Percentiles rank a stretch among this genome's conserved stretches.
These are phyloP conservation scores for Penicillium janthinellum DNA, from an alignment of 2,329 filamentous ascomycete genomes.

Conservation along the genomic window DNA sequence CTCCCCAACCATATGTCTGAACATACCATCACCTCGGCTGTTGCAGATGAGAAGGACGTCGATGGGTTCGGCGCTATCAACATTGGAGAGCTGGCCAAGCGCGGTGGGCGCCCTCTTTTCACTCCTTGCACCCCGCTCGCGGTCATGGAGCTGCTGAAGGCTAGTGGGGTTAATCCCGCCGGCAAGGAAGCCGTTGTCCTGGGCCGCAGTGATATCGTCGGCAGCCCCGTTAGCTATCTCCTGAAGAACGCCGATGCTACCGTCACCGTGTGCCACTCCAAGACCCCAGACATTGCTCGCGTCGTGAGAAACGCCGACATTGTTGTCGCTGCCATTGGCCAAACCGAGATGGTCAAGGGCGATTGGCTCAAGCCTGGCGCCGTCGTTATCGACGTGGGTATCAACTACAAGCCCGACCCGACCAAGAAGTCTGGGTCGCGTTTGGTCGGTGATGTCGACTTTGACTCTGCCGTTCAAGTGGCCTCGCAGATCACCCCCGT, in stretches of 20 bases:
- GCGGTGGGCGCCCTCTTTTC: constrained; percentile 85
- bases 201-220: constrained; percentile 94
- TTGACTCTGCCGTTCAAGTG: constrained; percentile 77
- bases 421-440: constrained; percentile 90
- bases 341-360: constrained; percentile 84
- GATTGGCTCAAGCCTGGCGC: constrained; percentile 93
- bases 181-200: constrained; percentile 95
- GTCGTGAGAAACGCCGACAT: constrained; percentile 85
- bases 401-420: constrained; percentile 88
- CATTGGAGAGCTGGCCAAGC: constrained; percentile 96
- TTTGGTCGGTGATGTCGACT: constrained; percentile 94
- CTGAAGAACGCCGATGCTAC: constrained; percentile 95
- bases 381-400: constrained; percentile 97
- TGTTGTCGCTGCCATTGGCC: constrained; percentile 87
- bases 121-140: constrained; percentile 95
- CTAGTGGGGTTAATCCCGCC: constrained; percentile 76
- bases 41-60: constrained; percentile 93
- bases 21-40: constrained; percentile 84
- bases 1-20: constrained; percentile 88
- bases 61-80: constrained; percentile 94
- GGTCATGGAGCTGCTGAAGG: constrained; percentile 87
- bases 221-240: constrained; percentile 93
- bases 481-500: constrained; percentile 95
- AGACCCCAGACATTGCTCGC: constrained; percentile 71
- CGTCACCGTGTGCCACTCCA: constrained; percentile 93